These are phyloP conservation scores for Ulmus americana DNA, from an alignment of 331 rosid species.

Conservation along the genomic window DNA sequence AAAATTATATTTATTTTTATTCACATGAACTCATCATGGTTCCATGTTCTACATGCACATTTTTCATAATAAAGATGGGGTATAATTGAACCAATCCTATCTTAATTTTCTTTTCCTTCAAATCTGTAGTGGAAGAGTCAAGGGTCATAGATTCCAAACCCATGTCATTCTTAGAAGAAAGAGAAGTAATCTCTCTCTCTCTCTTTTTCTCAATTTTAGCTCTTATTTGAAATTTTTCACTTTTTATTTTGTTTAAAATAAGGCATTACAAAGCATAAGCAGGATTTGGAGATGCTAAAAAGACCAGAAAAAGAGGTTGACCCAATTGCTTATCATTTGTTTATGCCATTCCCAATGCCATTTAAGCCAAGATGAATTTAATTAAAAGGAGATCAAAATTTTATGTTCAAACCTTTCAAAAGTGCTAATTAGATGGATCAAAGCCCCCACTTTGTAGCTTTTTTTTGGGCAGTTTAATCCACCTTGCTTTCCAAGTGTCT, in stretches of 20 bases:
- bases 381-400: constrained; percentile 32
- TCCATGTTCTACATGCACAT: constrained; percentile 24
- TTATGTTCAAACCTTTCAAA: constrained; percentile 19
- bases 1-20: background rate
- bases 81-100: constrained; percentile 36
- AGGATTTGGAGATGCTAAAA: constrained; percentile 33
- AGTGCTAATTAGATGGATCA: constrained; percentile 29
- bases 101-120: constrained; percentile 25
- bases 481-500: constrained; percentile 37
- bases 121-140: constrained; percentile 83
- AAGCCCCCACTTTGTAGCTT: constrained; percentile 37
- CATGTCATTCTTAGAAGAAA: constrained; percentile 43
- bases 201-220: constrained; percentile 8
- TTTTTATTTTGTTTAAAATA: constrained; percentile 11
- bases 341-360: constrained; percentile 66
- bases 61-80: constrained; percentile 31
- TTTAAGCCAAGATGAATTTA: constrained; percentile 46
- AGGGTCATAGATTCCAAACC: constrained; percentile 47
- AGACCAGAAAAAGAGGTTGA: constrained; percentile 49
- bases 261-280: constrained; percentile 30
- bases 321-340: constrained; percentile 51
- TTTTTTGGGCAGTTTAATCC: constrained; percentile 57
- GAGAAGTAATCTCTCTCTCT: constrained; percentile 26
- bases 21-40: constrained; percentile 31
- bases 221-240: constrained; percentile 21